phyloP scores from a whole-genome alignment of 2,329 filamentous ascomycete species.

The Thelonectria olida region DNA sequence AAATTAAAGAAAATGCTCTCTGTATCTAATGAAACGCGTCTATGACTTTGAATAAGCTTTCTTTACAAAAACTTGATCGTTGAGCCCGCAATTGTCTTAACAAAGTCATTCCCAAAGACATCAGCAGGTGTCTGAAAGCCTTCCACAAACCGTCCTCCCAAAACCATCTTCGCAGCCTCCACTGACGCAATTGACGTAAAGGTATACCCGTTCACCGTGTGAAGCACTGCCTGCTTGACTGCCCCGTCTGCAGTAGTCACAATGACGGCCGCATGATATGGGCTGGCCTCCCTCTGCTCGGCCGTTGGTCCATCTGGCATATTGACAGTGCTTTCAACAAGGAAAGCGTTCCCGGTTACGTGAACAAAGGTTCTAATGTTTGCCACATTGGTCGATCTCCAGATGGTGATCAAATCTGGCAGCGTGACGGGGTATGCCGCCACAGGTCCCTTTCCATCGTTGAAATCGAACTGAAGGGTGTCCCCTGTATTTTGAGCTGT shows the following conservation, averaged over 20 bases:
- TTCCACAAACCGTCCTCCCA: not conserved
- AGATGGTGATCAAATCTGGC: slow-evolving; percentile 1
- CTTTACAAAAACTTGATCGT: not conserved
- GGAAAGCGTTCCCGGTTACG: not conserved
- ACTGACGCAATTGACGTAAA: not conserved
- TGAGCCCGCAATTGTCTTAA: not conserved
- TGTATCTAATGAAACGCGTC: too few species aligned
- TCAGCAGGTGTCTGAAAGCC: not conserved
- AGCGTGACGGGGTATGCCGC: not conserved
- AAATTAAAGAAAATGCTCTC: too few species aligned
- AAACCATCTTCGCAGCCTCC: not conserved
- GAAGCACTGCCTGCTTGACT: not conserved
- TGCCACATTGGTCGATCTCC: not conserved
- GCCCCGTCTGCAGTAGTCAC: not conserved
- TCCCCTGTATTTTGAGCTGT: not conserved
- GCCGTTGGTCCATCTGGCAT: not conserved
- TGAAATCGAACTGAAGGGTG: not conserved
- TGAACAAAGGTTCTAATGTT: slow-evolving; percentile 1
- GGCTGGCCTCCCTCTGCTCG: not conserved
- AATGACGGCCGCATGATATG: not conserved
- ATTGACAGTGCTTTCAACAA: not conserved
- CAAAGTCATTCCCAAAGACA: not conserved
- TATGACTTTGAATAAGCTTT: not conserved
- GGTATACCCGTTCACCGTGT: slow-evolving; percentile 2
- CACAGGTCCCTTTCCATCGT: not conserved